Percentiles rank a stretch among this genome's conserved stretches.
Evolutionary conservation across 768 basidiomycete genomes (phyloP).

Genomic region (Phlebiopsis gigantea): DNA sequence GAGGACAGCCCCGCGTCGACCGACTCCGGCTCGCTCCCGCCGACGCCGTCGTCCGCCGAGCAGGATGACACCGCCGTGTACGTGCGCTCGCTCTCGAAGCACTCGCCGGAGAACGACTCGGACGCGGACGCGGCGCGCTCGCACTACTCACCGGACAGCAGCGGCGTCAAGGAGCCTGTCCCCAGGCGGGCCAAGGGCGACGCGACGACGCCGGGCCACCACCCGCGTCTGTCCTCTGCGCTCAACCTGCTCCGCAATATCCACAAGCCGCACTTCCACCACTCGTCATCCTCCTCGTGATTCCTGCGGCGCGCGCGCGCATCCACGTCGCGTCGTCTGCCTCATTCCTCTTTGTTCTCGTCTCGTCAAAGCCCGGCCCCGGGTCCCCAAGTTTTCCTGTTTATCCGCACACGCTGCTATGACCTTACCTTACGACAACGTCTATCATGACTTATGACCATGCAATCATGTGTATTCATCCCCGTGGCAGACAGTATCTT

Average conservation of each 20-base stretch:
- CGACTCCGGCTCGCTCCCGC: conserved; percentile 5
- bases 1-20: conserved; percentile 1
- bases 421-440: not conserved
- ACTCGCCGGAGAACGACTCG: conserved; percentile 4
- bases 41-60: conserved; percentile 3
- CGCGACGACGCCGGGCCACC: conserved; percentile 6
- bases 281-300: not conserved
- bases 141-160: not conserved
- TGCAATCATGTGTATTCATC: not conserved
- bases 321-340: not conserved
- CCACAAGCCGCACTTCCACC: conserved; percentile 23
- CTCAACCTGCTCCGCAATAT: conserved; percentile 25
- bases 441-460: conserved; percentile 4
- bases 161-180: not conserved
- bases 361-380: not conserved
- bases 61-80: conserved; percentile 4
- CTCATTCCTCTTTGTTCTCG: not conserved
- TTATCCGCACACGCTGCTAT: not conserved
- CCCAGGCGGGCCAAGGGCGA: not conserved
- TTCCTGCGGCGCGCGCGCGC: conserved; percentile 1
- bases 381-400: not conserved
- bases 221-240: conserved; percentile 18
- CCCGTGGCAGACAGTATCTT: not conserved
- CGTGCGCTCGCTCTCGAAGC: conserved; percentile 9
- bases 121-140: not conserved